Conservation (phyloP, 768 basidiomycete genomes). For the Mycena galopus region DNA sequence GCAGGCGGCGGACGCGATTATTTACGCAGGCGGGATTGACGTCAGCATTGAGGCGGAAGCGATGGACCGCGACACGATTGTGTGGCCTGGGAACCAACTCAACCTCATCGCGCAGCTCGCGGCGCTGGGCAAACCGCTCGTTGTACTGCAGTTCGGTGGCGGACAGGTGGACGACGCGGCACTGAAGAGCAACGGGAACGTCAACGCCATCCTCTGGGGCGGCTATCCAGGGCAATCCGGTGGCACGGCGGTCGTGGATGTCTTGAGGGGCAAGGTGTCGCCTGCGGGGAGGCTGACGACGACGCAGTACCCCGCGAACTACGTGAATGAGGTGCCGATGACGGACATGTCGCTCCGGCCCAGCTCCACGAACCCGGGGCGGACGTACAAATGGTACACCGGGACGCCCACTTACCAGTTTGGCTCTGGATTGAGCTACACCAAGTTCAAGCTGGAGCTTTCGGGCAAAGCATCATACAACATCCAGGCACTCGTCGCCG, state of each 20-base stretch:
- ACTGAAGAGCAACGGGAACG: conserved; percentile 59
- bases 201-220: conserved; percentile 66
- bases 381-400: conserved; percentile 72
- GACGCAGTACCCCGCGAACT: conserved; percentile 67
- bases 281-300: conserved; percentile 68
- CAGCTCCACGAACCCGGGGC: conserved; percentile 61
- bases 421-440: conserved; percentile 68
- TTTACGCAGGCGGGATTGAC: conserved; percentile 70
- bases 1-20: conserved; percentile 59
- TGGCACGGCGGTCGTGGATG: conserved; percentile 66
- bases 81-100: conserved; percentile 70
- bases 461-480: conserved; percentile 49
- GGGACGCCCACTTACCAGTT: conserved; percentile 66
- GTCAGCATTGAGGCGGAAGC: conserved; percentile 62
- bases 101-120: conserved; percentile 60
- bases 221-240: conserved; percentile 61
- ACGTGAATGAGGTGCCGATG: conserved; percentile 63
- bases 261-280: conserved; percentile 62
- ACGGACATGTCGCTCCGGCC: conserved; percentile 71
- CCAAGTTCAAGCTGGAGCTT: conserved; percentile 61
- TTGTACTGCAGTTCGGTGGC: conserved; percentile 69
- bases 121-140: conserved; percentile 62
- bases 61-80: conserved; percentile 60
- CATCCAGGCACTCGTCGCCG: conserved; percentile 55
- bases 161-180: conserved; percentile 66